Percentiles rank a stretch among this genome's conserved stretches.
phyloP scores from a whole-genome alignment of 2,329 filamentous ascomycete species.

The Alternaria incomplexa region DNA sequence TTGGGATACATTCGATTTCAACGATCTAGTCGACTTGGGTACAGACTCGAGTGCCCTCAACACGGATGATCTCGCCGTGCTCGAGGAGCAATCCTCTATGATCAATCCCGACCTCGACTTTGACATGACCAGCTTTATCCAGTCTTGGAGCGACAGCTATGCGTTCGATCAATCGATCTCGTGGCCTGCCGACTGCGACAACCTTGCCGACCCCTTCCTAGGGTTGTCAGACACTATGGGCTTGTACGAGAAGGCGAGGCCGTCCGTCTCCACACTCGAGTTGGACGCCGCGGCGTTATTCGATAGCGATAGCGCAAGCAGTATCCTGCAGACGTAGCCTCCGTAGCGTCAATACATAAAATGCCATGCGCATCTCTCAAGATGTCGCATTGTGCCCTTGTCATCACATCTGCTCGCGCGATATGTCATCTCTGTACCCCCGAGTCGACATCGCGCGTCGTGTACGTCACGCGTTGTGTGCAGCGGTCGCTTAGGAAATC shows the following conservation, averaged over 20 bases:
- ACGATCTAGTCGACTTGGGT: slow-evolving; percentile 33
- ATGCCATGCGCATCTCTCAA: neutral
- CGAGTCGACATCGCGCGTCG: neutral
- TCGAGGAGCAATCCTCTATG: slow-evolving; percentile 10
- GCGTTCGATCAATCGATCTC: neutral
- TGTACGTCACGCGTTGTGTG: neutral
- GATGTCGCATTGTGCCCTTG: neutral
- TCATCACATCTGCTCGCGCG: neutral
- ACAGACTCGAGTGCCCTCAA: slow-evolving; percentile 15
- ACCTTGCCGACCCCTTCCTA: neutral
- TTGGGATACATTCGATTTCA: slow-evolving; percentile 33
- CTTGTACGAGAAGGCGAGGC: neutral
- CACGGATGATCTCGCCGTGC: slow-evolving; percentile 8
- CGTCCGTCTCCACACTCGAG: slow-evolving; percentile 22
- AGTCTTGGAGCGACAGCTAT: slow-evolving; percentile 14
- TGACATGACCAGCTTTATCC: slow-evolving; percentile 22
- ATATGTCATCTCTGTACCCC: fast-evolving
- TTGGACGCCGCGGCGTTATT: slow-evolving; percentile 22
- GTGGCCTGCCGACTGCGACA: neutral
- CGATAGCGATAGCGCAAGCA: neutral
- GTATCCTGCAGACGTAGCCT: neutral
- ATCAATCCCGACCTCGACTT: slow-evolving; percentile 20
- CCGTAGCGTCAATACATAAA: neutral
- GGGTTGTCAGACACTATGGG: neutral
- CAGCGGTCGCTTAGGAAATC: neutral